Evolutionary conservation across 2,329 filamentous ascomycete genomes (phyloP).

Genomic region (Aspergillus aculeatinus): DNA sequence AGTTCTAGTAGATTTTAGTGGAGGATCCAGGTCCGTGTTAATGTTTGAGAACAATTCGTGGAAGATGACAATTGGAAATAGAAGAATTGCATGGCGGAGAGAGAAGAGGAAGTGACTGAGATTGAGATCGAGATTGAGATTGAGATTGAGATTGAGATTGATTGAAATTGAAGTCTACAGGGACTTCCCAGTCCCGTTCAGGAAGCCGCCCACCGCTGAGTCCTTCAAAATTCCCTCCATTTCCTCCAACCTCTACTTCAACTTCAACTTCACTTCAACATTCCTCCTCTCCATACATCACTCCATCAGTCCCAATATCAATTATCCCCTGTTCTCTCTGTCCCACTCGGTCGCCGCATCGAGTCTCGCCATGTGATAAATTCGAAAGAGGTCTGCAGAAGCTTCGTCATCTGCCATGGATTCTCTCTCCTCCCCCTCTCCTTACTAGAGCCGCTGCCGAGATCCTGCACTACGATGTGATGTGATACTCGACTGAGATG

Average conservation of each 20-base stretch:
- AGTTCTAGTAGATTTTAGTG: background rate
- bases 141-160: too few relatives aligned
- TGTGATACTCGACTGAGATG: background rate
- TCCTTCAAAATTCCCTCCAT: background rate
- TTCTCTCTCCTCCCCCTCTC: background rate
- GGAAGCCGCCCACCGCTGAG: background rate
- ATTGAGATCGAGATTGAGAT: too few relatives aligned
- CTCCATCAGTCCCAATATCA: background rate
- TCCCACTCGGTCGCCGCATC: conserved; percentile 1
- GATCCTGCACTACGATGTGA: background rate
- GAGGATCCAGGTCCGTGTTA: background rate
- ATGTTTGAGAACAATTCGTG: too few relatives aligned
- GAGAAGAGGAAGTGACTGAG: background rate
- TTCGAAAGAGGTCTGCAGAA: conserved; percentile 5
- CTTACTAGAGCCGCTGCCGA: conserved; percentile 6
- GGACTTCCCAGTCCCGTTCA: background rate
- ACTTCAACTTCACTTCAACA: background rate
- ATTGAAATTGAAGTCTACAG: background rate
- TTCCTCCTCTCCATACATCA: background rate
- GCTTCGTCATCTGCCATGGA: conserved; percentile 14
- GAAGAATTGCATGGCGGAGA: too few relatives aligned
- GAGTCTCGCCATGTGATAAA: conserved; percentile 9
- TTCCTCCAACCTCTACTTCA: conserved; percentile 7
- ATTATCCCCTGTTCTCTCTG: background rate
- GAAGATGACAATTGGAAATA: too few relatives aligned